Percentiles rank a stretch among this genome's conserved stretches.
These are phyloP conservation scores for Hortaea werneckii DNA, from an alignment of 2,329 filamentous ascomycete genomes.

Conservation along the genomic window DNA sequence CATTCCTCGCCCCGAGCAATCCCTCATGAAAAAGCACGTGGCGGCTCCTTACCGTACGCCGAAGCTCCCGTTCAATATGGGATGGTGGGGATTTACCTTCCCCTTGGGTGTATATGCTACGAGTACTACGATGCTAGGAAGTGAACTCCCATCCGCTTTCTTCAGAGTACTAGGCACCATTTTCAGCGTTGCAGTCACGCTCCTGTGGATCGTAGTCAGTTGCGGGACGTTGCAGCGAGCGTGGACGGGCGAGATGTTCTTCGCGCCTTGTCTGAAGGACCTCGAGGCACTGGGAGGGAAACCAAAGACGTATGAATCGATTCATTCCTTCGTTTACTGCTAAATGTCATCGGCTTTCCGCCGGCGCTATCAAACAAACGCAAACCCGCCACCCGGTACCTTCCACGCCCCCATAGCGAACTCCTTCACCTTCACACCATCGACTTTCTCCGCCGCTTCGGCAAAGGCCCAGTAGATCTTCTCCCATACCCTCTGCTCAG, in stretches of 20 bases:
- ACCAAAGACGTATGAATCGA: too few relatives aligned
- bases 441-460: conserved; percentile 3
- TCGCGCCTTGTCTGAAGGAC: conserved; percentile 40
- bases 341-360: too few relatives aligned
- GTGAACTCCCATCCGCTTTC: conserved; percentile 44
- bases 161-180: conserved; percentile 48
- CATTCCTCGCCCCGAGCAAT: too few relatives aligned
- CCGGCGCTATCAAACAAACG: conserved; percentile 5
- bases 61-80: conserved; percentile 50
- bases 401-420: conserved; percentile 4
- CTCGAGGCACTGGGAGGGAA: too few relatives aligned
- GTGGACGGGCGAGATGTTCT: conserved; percentile 38
- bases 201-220: conserved; percentile 46
- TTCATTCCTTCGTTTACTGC: too few relatives aligned
- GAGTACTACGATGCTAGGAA: conserved; percentile 37
- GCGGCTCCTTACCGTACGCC: conserved; percentile 34
- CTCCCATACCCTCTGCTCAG: conserved; percentile 6
- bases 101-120: conserved; percentile 47
- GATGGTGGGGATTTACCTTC: conserved; percentile 54
- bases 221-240: conserved; percentile 37
- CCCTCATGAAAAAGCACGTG: conserved; percentile 11
- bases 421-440: conserved; percentile 3
- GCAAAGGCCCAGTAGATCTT: conserved; percentile 6
- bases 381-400: neutral
- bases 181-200: conserved; percentile 39